Evolutionary conservation across 2,329 filamentous ascomycete species (phyloP).

Genomic region (Fusarium coffeatum): DNA sequence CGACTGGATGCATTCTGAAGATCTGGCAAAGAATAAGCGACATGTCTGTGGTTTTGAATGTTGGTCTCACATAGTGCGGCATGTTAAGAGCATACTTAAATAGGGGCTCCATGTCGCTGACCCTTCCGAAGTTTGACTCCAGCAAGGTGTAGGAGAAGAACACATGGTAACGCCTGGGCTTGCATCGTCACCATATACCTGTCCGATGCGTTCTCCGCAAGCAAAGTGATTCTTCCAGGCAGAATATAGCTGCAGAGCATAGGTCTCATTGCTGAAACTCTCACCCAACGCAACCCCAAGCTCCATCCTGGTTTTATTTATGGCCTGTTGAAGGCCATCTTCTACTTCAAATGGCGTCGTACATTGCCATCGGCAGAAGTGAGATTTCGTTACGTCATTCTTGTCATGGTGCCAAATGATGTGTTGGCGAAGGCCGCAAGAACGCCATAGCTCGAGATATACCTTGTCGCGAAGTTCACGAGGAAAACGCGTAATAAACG

Average conservation of each 20-base stretch:
- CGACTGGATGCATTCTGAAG: conserved; percentile 9
- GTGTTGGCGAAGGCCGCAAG: conserved; percentile 11
- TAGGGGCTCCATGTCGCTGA: not conserved
- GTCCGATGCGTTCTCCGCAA: not conserved
- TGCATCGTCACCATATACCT: not conserved
- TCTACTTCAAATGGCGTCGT: conserved; percentile 9
- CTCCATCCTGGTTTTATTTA: not conserved
- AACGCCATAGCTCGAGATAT: conserved; percentile 12
- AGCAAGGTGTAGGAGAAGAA: not conserved
- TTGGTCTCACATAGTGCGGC: conserved; percentile 4
- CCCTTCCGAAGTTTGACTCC: no score
- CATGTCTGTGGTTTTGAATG: not conserved
- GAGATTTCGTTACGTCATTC: not conserved
- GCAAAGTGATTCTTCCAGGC: not conserved
- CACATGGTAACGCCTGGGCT: not conserved
- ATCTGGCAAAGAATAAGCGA: not conserved
- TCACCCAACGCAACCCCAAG: not conserved
- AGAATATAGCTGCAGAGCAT: not conserved
- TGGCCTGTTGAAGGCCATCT: not conserved
- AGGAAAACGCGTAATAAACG: not conserved
- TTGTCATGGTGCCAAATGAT: conserved; percentile 9
- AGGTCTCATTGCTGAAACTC: not conserved
- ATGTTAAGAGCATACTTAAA: conserved; percentile 6
- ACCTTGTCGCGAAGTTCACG: conserved; percentile 1
- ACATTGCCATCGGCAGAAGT: conserved; percentile 16